Base-by-base conservation (phyloP, 768 basidiomycete species). In the Rhodocollybia butyracea region DNA sequence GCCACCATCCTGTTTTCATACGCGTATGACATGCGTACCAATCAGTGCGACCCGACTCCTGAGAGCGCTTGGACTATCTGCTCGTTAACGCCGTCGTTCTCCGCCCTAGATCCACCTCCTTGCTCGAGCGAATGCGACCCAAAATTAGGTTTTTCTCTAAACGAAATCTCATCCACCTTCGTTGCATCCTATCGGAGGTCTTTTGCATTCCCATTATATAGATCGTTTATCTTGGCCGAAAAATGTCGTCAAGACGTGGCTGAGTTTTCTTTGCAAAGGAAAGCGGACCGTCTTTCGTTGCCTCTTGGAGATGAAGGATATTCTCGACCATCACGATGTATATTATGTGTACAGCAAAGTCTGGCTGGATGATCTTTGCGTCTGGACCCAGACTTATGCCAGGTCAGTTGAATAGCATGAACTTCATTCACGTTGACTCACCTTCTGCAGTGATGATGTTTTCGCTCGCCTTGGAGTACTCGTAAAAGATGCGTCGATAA, bases 11-110 rank as follows among this genome's bases (percentile, higher is more conserved):
- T 94, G 19, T 91, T 91, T 70, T 78, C 89, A n/a, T 86, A 87
- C 63, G 80, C 83, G 4, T 94, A 94, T 66, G 91, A 94, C 58
- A 76, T 80, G 47, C 84, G 91, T 38, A 90, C 86, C 4, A 90
- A 85, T 0, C 84, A 86, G 58, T 75, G 77, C 46, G 91, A 94
- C 57, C 83, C 90, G n/a, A 91, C 88, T 2, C 79, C 89, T 6
- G 92, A 94, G 68, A 93, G 91, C 66, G 86, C 89, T 13, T 94
- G 91, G 91, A 94, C 92, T 2, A 77, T 94, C 51, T 79, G 83
- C 60, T 76, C 72, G 29, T 76, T 94, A 48, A 82, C 81, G 12
- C 86, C 91, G 45, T 82, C 84, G 2, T 91, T 94, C 69, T 84
- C 91, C n/a, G 87, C 91, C 0, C 82, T 94, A 29, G 88, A 92